Conservation (phyloP, 345 rosid species). For the Syzygium grande region DNA sequence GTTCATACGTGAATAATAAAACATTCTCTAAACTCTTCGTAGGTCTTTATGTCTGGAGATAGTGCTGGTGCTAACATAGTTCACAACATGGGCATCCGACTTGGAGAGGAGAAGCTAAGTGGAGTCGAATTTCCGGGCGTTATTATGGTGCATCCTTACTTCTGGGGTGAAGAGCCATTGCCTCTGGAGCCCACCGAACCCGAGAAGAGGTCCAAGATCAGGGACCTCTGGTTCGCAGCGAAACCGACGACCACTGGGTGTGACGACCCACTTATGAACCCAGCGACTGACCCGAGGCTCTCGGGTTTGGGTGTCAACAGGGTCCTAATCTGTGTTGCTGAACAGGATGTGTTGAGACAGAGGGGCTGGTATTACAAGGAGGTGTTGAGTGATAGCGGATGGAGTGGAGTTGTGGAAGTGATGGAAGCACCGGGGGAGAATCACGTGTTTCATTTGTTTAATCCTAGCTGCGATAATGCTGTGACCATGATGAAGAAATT, state of each 20-base stretch:
- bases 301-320: conserved; percentile 8
- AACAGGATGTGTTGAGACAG: conserved; percentile 12
- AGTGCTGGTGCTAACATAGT: conserved; percentile 32
- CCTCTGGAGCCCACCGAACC: conserved; percentile 1
- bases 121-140: conserved; percentile 11
- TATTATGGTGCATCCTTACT: conserved; percentile 22
- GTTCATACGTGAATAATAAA: neutral
- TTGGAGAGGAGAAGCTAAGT: neutral
- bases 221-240: conserved; percentile 6
- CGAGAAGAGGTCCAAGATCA: neutral
- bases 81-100: conserved; percentile 8
- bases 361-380: conserved; percentile 20
- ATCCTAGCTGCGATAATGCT: conserved; percentile 15
- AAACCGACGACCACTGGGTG: conserved; percentile 15
- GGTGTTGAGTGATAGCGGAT: conserved; percentile 11
- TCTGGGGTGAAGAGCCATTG: conserved; percentile 13
- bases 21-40: neutral
- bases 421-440: conserved; percentile 22
- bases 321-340: conserved; percentile 23
- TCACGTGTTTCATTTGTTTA: conserved; percentile 27
- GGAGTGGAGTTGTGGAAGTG: conserved; percentile 18
- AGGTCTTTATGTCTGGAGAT: conserved; percentile 31
- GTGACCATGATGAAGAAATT: conserved; percentile 9
- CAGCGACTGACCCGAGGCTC: conserved; percentile 11
- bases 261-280: conserved; percentile 24